A percentile compares a stretch with the other conserved stretches of the same genome.
These are phyloP conservation scores for Phaeosphaeriaceae sp. DNA, from an alignment of 2,329 filamentous ascomycete genomes.

Conservation along the genomic window DNA sequence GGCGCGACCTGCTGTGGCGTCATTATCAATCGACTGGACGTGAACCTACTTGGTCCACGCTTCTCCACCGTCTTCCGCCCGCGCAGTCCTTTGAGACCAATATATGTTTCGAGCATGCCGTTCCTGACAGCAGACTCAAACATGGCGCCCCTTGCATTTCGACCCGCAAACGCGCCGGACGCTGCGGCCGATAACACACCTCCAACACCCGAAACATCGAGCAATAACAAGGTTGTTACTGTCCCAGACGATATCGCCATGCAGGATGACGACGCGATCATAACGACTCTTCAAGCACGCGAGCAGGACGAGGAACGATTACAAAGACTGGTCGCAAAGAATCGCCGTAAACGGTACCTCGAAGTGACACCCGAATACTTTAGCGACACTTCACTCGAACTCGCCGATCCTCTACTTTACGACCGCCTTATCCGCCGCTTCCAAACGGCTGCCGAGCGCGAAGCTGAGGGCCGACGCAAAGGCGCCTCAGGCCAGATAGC, in stretches of 20 bases:
- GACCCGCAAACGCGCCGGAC: constrained; percentile 23
- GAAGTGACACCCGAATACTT: constrained; percentile 77
- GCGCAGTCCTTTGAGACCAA: background rate
- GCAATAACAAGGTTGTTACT: constrained; percentile 6
- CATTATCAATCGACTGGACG: constrained; percentile 19
- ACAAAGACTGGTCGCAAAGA: constrained; percentile 66
- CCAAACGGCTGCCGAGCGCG: constrained; percentile 74
- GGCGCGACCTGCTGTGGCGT: constrained; percentile 33
- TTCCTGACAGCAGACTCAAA: constrained; percentile 25
- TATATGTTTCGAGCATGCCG: constrained; percentile 26
- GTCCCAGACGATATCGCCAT: constrained; percentile 17
- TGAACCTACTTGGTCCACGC: background rate
- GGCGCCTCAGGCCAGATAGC: constrained; percentile 82
- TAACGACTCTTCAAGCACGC: constrained; percentile 13
- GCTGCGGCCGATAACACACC: constrained; percentile 5
- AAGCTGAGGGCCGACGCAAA: constrained; percentile 74
- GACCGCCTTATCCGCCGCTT: constrained; percentile 80
- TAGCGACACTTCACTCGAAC: constrained; percentile 63
- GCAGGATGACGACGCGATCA: constrained; percentile 20
- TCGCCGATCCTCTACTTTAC: constrained; percentile 80
- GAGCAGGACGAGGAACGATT: constrained; percentile 29
- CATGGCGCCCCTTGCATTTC: constrained; percentile 35
- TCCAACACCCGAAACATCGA: constrained; percentile 1
- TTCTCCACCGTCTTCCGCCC: background rate
- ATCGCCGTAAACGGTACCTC: constrained; percentile 79